Evolutionary conservation across 345 rosid species (phyloP), one percentile per base, ranked within the genome.

Genomic region (Iberis pinnata): DNA sequence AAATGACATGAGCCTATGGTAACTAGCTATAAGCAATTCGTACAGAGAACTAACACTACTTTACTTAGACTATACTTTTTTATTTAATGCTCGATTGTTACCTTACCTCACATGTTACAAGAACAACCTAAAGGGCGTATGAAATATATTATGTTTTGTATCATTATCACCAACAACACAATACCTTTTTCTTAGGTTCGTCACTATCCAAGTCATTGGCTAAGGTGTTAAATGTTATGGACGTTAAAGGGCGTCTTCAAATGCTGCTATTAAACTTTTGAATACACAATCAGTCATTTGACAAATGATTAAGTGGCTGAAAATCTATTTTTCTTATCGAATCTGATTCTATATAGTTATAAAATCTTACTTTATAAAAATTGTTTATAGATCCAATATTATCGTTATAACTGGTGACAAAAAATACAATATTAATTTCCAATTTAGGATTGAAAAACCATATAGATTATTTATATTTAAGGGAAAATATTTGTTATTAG

Each of bases 71-170:
- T 38, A 49, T 14, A 49, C 41, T 18, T 29, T 22, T 35, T 60
- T 60, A 49, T 49, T 40, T 14, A 59, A 18, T 38, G 48, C 38
- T 48, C 38, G 55, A 29, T 49, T 17, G 22, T 60, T 18, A 60
- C 48, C 27, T 8, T 39, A 27, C 32, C 18, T 48, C 56, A 39
- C 41, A 47, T 59, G 9, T 40, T 40, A 40, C 24, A 11, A 40
- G 8, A 41, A 40, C n/a, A 19, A 25, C 4, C 15, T 17, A 24
- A 13, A 41, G 18, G 19, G 8, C 18, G 18, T 37, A 41, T 20
- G 42, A 14, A 49, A 36, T 7, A 11, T 36, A n/a, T 48, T 48
- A 39, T 38, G n/a, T 47, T 25, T 36, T 16, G 9, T 12, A 25
- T 58, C 7, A 13, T 59, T 38, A 46, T 48, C 56, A 48, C 6